These are phyloP conservation scores for Prunus campanulata DNA, from an alignment of 306 rosid genomes.

Conservation along the genomic window DNA sequence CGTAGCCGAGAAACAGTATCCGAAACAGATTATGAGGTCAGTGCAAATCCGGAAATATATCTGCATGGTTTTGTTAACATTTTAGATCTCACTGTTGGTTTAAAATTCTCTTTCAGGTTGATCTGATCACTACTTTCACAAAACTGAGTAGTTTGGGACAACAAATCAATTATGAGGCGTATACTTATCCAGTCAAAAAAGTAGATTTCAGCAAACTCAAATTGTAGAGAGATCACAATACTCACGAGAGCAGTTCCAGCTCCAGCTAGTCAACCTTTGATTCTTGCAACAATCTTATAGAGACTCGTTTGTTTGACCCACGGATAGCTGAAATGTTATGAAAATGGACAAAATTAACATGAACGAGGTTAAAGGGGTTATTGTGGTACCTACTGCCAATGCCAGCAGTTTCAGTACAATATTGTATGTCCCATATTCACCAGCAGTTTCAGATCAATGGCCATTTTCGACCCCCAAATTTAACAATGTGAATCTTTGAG, in stretches of 20 bases:
- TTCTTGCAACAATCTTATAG: not conserved
- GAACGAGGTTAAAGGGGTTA: no score
- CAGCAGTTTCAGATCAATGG: no score
- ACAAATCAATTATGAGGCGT: conserved; percentile 84
- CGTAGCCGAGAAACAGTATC: conserved; percentile 95
- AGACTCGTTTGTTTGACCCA: not conserved
- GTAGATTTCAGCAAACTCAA: conserved; percentile 79
- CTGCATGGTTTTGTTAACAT: not conserved
- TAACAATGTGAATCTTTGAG: no score
- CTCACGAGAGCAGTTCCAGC: not conserved
- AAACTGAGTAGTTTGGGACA: conserved; percentile 83
- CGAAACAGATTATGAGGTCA: conserved; percentile 88
- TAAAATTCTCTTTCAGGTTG: conserved; percentile 60
- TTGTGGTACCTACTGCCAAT: no score
- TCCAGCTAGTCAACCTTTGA: not conserved
- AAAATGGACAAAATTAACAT: not conserved
- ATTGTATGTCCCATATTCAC: no score
- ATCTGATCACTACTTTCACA: conserved; percentile 78
- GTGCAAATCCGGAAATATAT: not conserved
- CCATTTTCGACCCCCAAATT: no score
- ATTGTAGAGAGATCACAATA: conserved; percentile 35
- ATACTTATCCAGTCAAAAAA: conserved; percentile 56
- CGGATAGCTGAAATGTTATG: not conserved
- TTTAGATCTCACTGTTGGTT: conserved; percentile 10
- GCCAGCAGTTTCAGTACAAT: no score